Evolutionary conservation across 768 basidiomycete genomes (phyloP), one percentile per base, ranked within the genome.

Genomic region (Tulasnella sp.): DNA sequence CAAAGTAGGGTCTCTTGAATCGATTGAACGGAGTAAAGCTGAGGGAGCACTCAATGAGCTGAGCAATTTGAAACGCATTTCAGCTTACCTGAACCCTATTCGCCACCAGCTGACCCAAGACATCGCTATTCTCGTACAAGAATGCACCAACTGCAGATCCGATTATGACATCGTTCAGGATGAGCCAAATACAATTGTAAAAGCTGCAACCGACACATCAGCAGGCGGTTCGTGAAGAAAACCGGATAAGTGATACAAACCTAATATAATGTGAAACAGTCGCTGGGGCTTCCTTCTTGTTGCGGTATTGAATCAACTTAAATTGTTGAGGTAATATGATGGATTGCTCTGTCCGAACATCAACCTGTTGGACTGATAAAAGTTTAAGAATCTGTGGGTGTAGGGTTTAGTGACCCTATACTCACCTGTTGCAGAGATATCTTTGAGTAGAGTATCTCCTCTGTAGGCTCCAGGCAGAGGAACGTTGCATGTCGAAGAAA

Each of bases 151-250:
- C 67, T 0, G 82, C 81, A 35, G 76, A 64, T 0, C 93, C 93
- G 25, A 95, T 71, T 24, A 89, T 89, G 24, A 91, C 63, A 61
- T 98, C 93, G 64, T 96, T 96, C 58, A 89, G 62, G 25, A 91
- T 74, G 1, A 93, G 69, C 93, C 93, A 98, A 2, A 93, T 71
- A 27, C 76, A 79, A 60, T 92, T 95, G 69, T 87, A 92, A 63
- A 93, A 91, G 45, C 87, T 91, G 45, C 20, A 35, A 25, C 40
- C 13, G 48, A 25, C 37, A 24, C 28, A 0, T 15, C 22, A 19
- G 3, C 1, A 29, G 12, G 5, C 32, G 37, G 16, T 29, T 47
- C 29, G 27, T 9, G 16, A 29, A 6, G 19, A 31, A 37, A 32
- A 19, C n/a, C 4, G 33, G 42, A 24, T 16, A 34, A 24, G 25